Evolutionary conservation across 2,329 filamentous ascomycete species (phyloP), one percentile per base, ranked within the genome.

Genomic region (Ceratocystis harringtonii): DNA sequence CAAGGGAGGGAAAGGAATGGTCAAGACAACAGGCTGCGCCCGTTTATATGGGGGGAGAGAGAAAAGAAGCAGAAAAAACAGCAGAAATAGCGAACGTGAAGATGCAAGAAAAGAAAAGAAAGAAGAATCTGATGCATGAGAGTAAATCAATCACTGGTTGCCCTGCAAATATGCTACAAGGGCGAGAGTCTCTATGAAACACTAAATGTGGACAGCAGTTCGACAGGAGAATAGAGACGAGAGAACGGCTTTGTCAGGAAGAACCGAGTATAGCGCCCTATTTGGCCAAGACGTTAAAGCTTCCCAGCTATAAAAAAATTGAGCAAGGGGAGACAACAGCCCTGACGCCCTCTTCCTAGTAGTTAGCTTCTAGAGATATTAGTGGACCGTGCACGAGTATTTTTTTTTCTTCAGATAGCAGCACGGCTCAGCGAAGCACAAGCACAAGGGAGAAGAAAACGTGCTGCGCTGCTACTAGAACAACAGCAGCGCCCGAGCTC

Each of bases 381-480:
- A 52, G 48, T 15, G 55, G 55, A 2, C 55, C 55, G 55, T 58
- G 55, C 55, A 58, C 55, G 55, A 58, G 55, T 58, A 36, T 58
- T 58, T 58, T 58, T 58, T 30, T 30, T 58, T 58, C 55, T 58
- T 36, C 55, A 58, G 55, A 58, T 58, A 58, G 8, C 55, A 19
- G 55, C 55, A 58, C 55, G 55, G 55, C 55, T 58, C 55, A 36
- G 28, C 25, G 55, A 58, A 25, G 48, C n/a, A 25, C n/a, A 22
- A 52, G 22, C 22, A 52, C 12, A 58, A 3, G 32, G 32, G 28
- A 17, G 28, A 57, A 32, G 30, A 57, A 32, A 57, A 57, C 25
- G 28, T 32, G 28, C n/a, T 36, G 55, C 17, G 28, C 55, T 58
- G 28, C 10, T 52, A 36, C 55, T n/a, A 58, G 17, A 19, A 58